Conservation (phyloP, 2,329 filamentous ascomycete genomes). For the Metarhizium guizhouense region DNA sequence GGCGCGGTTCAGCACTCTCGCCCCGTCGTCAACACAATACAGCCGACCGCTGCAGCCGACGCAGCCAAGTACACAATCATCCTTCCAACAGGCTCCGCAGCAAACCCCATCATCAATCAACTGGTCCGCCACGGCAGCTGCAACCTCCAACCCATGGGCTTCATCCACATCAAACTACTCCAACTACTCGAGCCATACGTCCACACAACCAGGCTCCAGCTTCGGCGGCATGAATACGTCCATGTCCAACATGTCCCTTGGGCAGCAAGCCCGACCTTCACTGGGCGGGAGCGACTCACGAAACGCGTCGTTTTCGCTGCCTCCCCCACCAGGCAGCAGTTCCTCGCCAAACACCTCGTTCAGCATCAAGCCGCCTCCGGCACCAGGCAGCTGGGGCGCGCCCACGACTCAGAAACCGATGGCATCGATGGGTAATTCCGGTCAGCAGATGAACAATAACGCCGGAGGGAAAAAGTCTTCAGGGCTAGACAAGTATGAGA, state of each 20-base stretch:
- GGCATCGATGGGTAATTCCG: neutral
- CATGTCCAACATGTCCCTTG: slow-evolving; percentile 41
- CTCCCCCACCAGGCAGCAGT: slow-evolving; percentile 40
- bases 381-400: slow-evolving; percentile 17
- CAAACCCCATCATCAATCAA: slow-evolving; percentile 33
- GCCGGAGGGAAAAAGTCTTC: slow-evolving; percentile 33
- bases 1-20: slow-evolving; percentile 42
- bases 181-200: slow-evolving; percentile 13
- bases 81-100: slow-evolving; percentile 18
- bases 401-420: slow-evolving; percentile 2
- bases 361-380: slow-evolving; percentile 37
- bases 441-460: neutral
- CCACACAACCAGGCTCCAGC: slow-evolving; percentile 19
- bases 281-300: slow-evolving; percentile 19
- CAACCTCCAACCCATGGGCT: slow-evolving; percentile 40
- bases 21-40: slow-evolving; percentile 52
- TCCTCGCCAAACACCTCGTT: slow-evolving; percentile 25
- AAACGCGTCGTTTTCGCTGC: slow-evolving; percentile 45
- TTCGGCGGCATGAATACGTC: slow-evolving; percentile 29
- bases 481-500: slow-evolving; percentile 60
- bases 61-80: slow-evolving; percentile 14
- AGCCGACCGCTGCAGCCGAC: slow-evolving; percentile 49
- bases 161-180: slow-evolving; percentile 16
- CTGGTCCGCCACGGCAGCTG: slow-evolving; percentile 36
- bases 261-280: slow-evolving; percentile 25